These are phyloP conservation scores for Lathyrus tuberosus DNA, from an alignment of 306 rosid species.

Conservation along the genomic window DNA sequence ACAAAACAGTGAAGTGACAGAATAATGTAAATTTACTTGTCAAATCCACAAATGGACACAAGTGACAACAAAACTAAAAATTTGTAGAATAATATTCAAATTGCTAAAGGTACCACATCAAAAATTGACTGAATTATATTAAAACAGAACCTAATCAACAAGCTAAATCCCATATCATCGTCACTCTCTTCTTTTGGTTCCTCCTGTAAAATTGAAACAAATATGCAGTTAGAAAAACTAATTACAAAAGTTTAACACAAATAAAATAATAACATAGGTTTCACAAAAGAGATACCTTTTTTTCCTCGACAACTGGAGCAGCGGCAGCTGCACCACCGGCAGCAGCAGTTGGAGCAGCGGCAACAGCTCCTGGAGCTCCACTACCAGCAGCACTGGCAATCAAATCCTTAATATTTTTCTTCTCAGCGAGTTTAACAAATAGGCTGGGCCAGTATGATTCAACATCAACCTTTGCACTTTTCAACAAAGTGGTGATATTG, in stretches of 20 bases:
- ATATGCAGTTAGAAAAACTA: too few species aligned
- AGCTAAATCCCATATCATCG: too few species aligned
- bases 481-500: slow-evolving; percentile 62
- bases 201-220: too few species aligned
- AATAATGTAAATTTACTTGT: background rate
- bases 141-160: too few species aligned
- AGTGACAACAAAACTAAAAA: slow-evolving; percentile 15
- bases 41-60: slow-evolving; percentile 11
- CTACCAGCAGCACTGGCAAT: slow-evolving; percentile 66
- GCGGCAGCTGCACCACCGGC: slow-evolving; percentile 54
- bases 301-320: slow-evolving; percentile 67
- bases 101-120: slow-evolving; percentile 3
- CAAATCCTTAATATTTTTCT: slow-evolving; percentile 65
- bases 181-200: too few species aligned
- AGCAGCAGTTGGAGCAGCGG: slow-evolving; percentile 58
- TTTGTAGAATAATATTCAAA: slow-evolving; percentile 33
- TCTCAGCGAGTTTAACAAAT: slow-evolving; percentile 82
- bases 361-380: slow-evolving; percentile 62
- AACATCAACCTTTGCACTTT: slow-evolving; percentile 56
- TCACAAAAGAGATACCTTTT: slow-evolving; percentile 52
- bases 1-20: too few species aligned
- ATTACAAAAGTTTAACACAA: too few species aligned
- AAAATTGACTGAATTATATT: slow-evolving; percentile 36
- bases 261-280: too few species aligned
- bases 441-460: slow-evolving; percentile 72